A percentile compares a stretch with the other conserved stretches of the same genome.
phyloP scores from a whole-genome alignment of 148 eudicot species.

The Nyssa sinensis region DNA sequence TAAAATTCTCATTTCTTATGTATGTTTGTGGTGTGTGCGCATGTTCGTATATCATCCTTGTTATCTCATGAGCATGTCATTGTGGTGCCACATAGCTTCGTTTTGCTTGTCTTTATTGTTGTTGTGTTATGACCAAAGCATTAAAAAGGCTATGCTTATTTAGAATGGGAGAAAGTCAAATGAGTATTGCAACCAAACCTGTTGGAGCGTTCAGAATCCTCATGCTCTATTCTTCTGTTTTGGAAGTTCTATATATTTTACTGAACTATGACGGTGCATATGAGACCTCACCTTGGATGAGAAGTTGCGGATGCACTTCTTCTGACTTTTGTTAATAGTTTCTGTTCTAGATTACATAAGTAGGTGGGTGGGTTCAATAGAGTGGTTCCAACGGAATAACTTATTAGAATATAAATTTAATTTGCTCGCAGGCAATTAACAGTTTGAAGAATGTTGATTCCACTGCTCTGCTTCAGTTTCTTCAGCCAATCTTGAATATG shows the following conservation, averaged over 20 bases:
- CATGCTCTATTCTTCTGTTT: not conserved
- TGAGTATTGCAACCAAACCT: slow-evolving; percentile 7
- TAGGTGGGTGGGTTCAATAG: not conserved
- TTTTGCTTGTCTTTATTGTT: not conserved
- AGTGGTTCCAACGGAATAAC: not conserved
- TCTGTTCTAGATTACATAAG: not conserved
- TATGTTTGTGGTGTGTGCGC: too few species aligned
- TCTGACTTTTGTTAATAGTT: not conserved
- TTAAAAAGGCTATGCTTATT: too few species aligned
- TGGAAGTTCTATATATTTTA: too few species aligned
- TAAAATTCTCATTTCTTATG: not conserved
- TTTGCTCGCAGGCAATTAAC: slow-evolving; percentile 81
- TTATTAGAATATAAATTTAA: not conserved
- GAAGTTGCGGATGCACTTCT: too few species aligned
- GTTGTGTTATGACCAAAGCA: too few species aligned
- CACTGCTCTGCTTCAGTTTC: slow-evolving; percentile 97
- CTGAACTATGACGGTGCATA: too few species aligned
- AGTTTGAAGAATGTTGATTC: slow-evolving; percentile 99
- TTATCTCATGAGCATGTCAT: not conserved
- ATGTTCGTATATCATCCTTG: not conserved
- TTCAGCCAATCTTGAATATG: slow-evolving; percentile 95
- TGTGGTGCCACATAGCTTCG: not conserved
- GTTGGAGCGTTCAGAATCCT: not conserved
- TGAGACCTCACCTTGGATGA: too few species aligned
- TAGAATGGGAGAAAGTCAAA: too few species aligned